These are phyloP conservation scores for Cichorium intybus DNA, from an alignment of 140 eudicot genomes.

Conservation along the genomic window DNA sequence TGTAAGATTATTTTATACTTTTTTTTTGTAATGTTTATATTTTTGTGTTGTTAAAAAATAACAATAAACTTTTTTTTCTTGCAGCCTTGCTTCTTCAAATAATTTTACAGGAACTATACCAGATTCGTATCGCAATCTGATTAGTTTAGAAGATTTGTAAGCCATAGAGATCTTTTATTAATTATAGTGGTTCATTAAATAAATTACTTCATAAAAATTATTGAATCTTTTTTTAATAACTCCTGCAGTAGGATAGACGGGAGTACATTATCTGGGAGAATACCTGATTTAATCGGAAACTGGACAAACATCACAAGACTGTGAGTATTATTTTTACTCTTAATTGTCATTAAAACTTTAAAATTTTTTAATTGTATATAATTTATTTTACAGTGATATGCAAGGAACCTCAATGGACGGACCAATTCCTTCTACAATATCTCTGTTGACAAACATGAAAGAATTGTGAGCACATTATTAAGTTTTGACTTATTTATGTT, in stretches of 20 bases:
- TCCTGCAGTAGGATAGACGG: conserved; percentile 87
- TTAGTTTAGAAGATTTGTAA: conserved; percentile 69
- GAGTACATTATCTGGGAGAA: conserved; percentile 62
- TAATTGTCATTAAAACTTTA: background rate
- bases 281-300: conserved; percentile 83
- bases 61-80: conserved; percentile 11
- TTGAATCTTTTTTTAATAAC: background rate
- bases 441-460: conserved; percentile 41
- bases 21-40: background rate
- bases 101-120: conserved; percentile 81
- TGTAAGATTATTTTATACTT: conserved; percentile 46
- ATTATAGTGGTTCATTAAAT: background rate
- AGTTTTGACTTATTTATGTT: background rate
- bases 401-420: conserved; percentile 83
- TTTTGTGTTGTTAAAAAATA: conserved; percentile 1
- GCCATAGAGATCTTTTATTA: conserved; percentile 13
- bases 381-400: conserved; percentile 49
- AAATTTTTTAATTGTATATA: background rate
- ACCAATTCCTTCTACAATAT: conserved; percentile 69
- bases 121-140: conserved; percentile 47
- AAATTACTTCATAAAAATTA: background rate
- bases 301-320: conserved; percentile 55
- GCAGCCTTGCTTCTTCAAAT: conserved; percentile 78
- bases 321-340: conserved; percentile 45
- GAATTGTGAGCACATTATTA: conserved; percentile 38